Percentiles rank a stretch among this genome's conserved stretches.
Conservation (phyloP, 2,329 filamentous ascomycete genomes). For the Epichloe scottii region DNA sequence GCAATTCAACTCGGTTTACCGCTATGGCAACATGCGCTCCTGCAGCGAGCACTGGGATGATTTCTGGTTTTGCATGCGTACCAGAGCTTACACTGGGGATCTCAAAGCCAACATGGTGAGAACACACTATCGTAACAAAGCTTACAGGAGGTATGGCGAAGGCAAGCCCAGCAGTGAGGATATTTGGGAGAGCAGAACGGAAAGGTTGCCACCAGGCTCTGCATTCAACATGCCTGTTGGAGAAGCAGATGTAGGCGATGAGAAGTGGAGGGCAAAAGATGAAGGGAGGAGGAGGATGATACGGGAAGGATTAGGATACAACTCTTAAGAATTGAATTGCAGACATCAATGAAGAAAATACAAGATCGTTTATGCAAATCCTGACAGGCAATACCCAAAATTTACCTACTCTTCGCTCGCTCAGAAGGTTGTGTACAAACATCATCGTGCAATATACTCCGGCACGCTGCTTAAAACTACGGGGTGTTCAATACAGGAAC, state of each 20-base stretch:
- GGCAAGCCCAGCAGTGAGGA: conserved; percentile 69
- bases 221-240: conserved; percentile 32
- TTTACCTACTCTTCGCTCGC: too few relatives aligned
- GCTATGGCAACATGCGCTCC: conserved; percentile 61
- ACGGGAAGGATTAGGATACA: conserved; percentile 19
- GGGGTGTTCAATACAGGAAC: too few relatives aligned
- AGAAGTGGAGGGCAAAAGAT: conserved; percentile 28
- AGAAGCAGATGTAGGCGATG: conserved; percentile 25
- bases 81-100: conserved; percentile 47
- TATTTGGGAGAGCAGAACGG: conserved; percentile 67
- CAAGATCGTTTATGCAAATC: too few relatives aligned
- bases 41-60: conserved; percentile 84
- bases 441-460: too few relatives aligned
- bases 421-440: too few relatives aligned
- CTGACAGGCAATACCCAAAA: too few relatives aligned
- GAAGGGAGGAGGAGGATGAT: conserved; percentile 22
- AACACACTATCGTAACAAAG: conserved; percentile 56
- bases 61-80: conserved; percentile 97
- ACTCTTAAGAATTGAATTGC: conserved; percentile 5
- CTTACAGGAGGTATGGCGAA: conserved; percentile 49
- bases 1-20: conserved; percentile 86
- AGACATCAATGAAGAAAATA: too few relatives aligned
- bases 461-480: too few relatives aligned
- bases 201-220: conserved; percentile 38
- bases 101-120: conserved; percentile 50